Percentiles rank a stretch among this genome's conserved stretches.
These are phyloP conservation scores for Penicillium turbatum DNA, from an alignment of 495 filamentous ascomycete species.

Conservation along the genomic window DNA sequence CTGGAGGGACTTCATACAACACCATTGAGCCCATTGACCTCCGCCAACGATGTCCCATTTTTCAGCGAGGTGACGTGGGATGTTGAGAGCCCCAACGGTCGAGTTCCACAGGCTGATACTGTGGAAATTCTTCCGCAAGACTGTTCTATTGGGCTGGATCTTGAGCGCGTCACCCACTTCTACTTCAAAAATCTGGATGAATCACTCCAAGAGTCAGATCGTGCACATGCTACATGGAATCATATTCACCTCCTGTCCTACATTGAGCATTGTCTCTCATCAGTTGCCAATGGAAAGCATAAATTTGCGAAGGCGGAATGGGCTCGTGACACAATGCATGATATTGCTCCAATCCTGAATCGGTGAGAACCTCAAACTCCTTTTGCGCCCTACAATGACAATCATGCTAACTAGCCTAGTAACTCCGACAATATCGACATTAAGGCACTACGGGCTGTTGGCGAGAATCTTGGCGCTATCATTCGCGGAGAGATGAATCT, in stretches of 20 bases:
- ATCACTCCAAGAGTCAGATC: slow-evolving; percentile 1
- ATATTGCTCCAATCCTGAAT: slow-evolving; percentile 33
- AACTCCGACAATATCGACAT: slow-evolving; percentile 20
- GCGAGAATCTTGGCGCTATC: slow-evolving; percentile 33
- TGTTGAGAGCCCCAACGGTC: slow-evolving; percentile 9
- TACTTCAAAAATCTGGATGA: slow-evolving; percentile 15
- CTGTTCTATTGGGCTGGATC: neutral
- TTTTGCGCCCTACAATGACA: neutral
- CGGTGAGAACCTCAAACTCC: neutral
- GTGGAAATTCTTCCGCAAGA: neutral
- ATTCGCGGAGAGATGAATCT: slow-evolving; percentile 37
- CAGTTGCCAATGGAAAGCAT: slow-evolving; percentile 13
- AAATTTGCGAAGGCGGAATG: slow-evolving; percentile 25
- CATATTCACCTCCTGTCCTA: slow-evolving; percentile 18
- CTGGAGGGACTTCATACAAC: slow-evolving; percentile 27
- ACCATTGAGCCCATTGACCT: slow-evolving; percentile 18
- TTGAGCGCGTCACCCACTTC: slow-evolving; percentile 21
- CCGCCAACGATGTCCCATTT: slow-evolving; percentile 17
- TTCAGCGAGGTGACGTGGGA: slow-evolving; percentile 23
- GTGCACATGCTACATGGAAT: neutral
- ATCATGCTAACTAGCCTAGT: slow-evolving; percentile 12
- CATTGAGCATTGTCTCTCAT: slow-evolving; percentile 7
- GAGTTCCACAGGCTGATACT: neutral
- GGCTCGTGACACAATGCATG: slow-evolving; percentile 29
- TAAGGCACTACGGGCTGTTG: slow-evolving; percentile 25